Conservation (phyloP, 2,329 filamentous ascomycete genomes). For the Aspergillus pseudonomiae region DNA sequence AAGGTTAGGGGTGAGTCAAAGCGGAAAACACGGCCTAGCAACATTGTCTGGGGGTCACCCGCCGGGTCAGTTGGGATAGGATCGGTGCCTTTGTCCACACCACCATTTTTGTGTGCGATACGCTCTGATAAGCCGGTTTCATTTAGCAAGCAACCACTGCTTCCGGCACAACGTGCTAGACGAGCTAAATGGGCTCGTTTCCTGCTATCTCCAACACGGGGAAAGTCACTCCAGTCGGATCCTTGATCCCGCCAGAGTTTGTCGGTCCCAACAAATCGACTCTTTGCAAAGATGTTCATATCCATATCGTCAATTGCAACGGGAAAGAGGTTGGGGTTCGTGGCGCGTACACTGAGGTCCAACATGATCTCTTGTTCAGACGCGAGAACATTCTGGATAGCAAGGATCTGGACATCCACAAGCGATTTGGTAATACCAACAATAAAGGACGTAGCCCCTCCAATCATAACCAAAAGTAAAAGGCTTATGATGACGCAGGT, state of each 20-base stretch:
- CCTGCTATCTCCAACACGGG: slow-evolving; percentile 36
- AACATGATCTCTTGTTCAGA: slow-evolving; percentile 95
- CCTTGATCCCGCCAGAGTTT: slow-evolving; percentile 42
- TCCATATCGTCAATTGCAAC: slow-evolving; percentile 86
- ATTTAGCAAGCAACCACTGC: slow-evolving; percentile 22
- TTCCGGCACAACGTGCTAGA: slow-evolving; percentile 29
- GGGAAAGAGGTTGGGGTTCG: slow-evolving; percentile 91
- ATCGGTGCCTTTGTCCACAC: slow-evolving; percentile 61
- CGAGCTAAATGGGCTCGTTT: slow-evolving; percentile 36
- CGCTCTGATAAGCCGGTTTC: slow-evolving; percentile 16
- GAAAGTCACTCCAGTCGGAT: slow-evolving; percentile 31
- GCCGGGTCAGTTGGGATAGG: slow-evolving; percentile 60
- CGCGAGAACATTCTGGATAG: slow-evolving; percentile 86
- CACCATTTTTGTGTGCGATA: slow-evolving; percentile 28
- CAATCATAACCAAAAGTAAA: slow-evolving; percentile 77
- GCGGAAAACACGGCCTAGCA: slow-evolving; percentile 82
- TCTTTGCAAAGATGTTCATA: slow-evolving; percentile 92
- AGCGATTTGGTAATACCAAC: slow-evolving; percentile 90
- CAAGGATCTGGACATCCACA: slow-evolving; percentile 73
- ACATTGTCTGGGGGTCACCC: slow-evolving; percentile 76
- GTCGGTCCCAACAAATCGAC: slow-evolving; percentile 75
- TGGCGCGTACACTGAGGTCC: slow-evolving; percentile 81
- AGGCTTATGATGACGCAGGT: slow-evolving; percentile 83
- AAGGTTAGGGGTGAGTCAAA: slow-evolving; percentile 90
- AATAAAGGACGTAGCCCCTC: slow-evolving; percentile 85